A percentile compares a stretch with the other conserved stretches of the same genome.
Conservation (phyloP, 75 land plant genomes). For the Selaginella moellendorffii region DNA sequence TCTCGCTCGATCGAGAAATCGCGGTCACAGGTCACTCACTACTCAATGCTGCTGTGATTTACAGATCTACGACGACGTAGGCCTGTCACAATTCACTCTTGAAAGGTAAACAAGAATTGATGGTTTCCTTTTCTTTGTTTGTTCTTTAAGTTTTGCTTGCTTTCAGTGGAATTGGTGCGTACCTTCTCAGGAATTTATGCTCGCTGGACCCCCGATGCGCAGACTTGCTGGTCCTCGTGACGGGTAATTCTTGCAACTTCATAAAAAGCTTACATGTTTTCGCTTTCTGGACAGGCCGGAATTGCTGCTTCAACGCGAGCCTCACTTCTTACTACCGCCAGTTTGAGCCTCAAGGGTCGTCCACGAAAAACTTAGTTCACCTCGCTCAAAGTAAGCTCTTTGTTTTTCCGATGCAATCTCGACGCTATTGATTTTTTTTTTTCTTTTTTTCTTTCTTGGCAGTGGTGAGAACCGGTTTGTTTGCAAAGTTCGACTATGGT, state of each 20-base stretch:
- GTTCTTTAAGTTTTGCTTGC: background rate
- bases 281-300: slow-evolving; percentile 40
- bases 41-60: slow-evolving; percentile 17
- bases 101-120: background rate
- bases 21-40: slow-evolving; percentile 51
- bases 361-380: slow-evolving; percentile 67
- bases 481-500: slow-evolving; percentile 8
- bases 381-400: slow-evolving; percentile 75
- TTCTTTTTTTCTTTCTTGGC: background rate
- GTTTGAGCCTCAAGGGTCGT: slow-evolving; percentile 88
- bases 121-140: background rate
- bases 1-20: slow-evolving; percentile 14
- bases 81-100: background rate
- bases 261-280: background rate
- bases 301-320: slow-evolving; percentile 78
- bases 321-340: slow-evolving; percentile 54
- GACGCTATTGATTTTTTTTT: background rate
- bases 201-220: background rate
- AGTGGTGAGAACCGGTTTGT: slow-evolving; percentile 9
- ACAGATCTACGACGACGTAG: background rate
- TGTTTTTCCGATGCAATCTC: background rate
- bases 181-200: background rate
- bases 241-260: background rate
- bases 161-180: background rate
- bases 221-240: background rate